Conservation (phyloP, 1,284 basidiomycete genomes). For the Rhodotorula sp. region DNA sequence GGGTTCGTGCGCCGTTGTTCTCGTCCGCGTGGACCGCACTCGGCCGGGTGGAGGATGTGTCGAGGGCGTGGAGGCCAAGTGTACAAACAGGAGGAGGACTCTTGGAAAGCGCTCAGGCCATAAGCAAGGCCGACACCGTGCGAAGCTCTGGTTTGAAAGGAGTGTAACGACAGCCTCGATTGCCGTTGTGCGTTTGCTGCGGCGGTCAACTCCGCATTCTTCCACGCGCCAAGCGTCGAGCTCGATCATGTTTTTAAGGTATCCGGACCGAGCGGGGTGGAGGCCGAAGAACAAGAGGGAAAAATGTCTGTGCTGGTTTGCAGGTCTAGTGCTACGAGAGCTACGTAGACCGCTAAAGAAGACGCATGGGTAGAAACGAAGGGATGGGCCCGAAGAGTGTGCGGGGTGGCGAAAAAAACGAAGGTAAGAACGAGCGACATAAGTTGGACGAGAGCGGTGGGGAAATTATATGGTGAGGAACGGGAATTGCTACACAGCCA, state of each 20-base stretch:
- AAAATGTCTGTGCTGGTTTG: background rate
- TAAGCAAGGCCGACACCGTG: too few relatives aligned
- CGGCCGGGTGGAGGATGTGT: too few relatives aligned
- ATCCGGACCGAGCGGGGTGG: background rate
- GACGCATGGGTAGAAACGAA: too few relatives aligned
- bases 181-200: background rate
- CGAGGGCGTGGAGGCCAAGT: too few relatives aligned
- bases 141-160: too few relatives aligned
- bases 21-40: too few relatives aligned
- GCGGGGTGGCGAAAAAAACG: background rate
- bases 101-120: too few relatives aligned
- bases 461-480: background rate
- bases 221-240: background rate
- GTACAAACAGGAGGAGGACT: too few relatives aligned
- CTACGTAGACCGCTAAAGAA: too few relatives aligned
- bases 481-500: background rate
- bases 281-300: background rate
- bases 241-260: background rate
- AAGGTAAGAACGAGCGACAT: background rate
- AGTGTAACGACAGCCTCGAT: background rate
- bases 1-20: too few relatives aligned
- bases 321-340: background rate
- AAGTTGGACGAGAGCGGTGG: background rate
- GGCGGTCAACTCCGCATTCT: too few relatives aligned
- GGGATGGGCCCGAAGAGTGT: too few relatives aligned